Percentiles rank a stretch among this genome's conserved stretches.
phyloP scores from a whole-genome alignment of 2,329 filamentous ascomycete genomes.

The Penicillium sp. region DNA sequence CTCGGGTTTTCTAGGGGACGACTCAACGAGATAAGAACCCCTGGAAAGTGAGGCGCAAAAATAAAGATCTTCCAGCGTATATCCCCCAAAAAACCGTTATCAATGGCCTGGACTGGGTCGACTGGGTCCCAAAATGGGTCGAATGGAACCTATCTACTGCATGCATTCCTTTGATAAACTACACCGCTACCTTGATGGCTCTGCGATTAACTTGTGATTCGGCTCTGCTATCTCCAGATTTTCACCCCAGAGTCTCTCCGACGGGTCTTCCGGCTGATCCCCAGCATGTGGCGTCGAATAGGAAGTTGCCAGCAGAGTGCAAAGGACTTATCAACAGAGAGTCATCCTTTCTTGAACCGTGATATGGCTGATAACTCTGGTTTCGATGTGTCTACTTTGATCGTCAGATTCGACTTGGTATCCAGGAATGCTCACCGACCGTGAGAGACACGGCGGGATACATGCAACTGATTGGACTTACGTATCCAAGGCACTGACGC shows the following conservation, averaged over 20 bases:
- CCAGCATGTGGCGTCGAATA: slow-evolving; percentile 2
- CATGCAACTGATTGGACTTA: neutral
- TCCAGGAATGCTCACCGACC: neutral
- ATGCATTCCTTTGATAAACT: neutral
- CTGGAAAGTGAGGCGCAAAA: slow-evolving; percentile 1
- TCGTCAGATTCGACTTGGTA: neutral
- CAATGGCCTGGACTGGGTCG: neutral
- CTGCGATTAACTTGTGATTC: neutral
- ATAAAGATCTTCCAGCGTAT: slow-evolving; percentile 1
- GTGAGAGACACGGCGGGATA: neutral
- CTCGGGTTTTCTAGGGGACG: neutral
- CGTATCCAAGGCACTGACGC: slow-evolving; percentile 1
- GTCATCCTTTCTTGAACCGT: neutral
- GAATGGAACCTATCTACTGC: neutral
- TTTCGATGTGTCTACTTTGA: slow-evolving; percentile 2
- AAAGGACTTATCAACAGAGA: slow-evolving; percentile 9
- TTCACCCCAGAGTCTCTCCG: slow-evolving; percentile 18
- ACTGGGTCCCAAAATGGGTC: neutral
- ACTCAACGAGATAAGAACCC: slow-evolving; percentile 11
- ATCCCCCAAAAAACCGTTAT: slow-evolving; percentile 2
- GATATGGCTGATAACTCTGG: slow-evolving; percentile 4
- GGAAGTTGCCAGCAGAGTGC: neutral
- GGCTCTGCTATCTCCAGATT: slow-evolving; percentile 22
- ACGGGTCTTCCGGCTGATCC: slow-evolving; percentile 18
- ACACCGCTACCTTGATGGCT: slow-evolving; percentile 7